Percentiles rank a stretch among this genome's conserved stretches.
phyloP scores from a whole-genome alignment of 2,329 filamentous ascomycete genomes.

The Aureobasidium namibiae region DNA sequence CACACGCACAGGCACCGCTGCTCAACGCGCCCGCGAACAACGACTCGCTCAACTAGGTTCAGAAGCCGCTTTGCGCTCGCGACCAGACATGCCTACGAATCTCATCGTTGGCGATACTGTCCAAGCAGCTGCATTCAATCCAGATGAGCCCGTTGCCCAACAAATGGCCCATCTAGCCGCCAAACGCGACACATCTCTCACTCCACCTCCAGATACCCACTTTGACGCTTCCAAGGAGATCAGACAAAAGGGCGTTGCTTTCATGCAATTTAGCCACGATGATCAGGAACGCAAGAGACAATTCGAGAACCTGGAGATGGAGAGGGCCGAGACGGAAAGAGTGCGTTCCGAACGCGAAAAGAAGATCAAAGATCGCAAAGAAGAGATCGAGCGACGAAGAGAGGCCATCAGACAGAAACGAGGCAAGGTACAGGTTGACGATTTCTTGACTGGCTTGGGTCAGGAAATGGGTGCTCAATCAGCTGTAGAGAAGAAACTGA shows the following conservation, averaged over 20 bases:
- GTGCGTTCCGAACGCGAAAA: constrained; percentile 49
- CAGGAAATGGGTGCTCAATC: constrained; percentile 22
- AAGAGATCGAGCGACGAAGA: constrained; percentile 53
- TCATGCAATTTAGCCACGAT: constrained; percentile 81
- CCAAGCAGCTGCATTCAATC: constrained; percentile 74
- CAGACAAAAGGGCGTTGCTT: constrained; percentile 78
- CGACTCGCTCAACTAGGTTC: constrained; percentile 48
- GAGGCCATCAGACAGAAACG: constrained; percentile 42
- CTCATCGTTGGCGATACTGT: constrained; percentile 82
- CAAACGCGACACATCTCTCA: constrained; percentile 69
- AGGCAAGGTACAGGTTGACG: constrained; percentile 62
- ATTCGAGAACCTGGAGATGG: constrained; percentile 65
- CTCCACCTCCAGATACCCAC: constrained; percentile 71
- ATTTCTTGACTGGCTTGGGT: constrained; percentile 57
- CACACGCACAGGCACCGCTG: constrained; percentile 61
- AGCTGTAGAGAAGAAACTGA: not conserved
- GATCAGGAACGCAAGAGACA: constrained; percentile 58
- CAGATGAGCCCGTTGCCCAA: constrained; percentile 53
- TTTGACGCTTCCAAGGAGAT: constrained; percentile 83
- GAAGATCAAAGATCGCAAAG: constrained; percentile 50
- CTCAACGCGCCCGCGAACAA: constrained; percentile 58
- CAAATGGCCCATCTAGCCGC: constrained; percentile 72
- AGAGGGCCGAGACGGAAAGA: constrained; percentile 60
- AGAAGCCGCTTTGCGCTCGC: constrained; percentile 46
- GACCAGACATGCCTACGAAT: constrained; percentile 56